phyloP scores from a whole-genome alignment of 345 rosid species.

The Acer campestre region DNA sequence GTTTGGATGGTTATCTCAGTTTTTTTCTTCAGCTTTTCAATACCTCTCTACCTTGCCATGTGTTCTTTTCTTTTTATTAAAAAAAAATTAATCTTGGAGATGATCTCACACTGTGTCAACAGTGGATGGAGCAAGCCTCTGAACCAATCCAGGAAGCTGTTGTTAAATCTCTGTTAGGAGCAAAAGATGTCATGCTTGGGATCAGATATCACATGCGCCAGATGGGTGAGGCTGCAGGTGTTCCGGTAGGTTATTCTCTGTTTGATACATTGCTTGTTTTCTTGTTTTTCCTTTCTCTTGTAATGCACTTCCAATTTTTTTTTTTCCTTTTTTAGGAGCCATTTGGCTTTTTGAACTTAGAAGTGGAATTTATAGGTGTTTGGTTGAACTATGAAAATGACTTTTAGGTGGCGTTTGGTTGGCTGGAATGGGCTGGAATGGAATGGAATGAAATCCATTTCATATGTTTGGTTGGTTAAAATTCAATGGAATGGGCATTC shows the following conservation, averaged over 20 bases:
- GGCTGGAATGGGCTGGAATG: no score
- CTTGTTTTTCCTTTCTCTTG: neutral
- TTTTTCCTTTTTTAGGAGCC: neutral
- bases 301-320: neutral
- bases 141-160: conserved; percentile 60
- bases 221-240: conserved; percentile 88
- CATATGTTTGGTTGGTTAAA: no score
- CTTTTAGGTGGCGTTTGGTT: no score
- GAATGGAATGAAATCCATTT: no score
- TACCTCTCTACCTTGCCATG: neutral
- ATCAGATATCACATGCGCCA: conserved; percentile 75
- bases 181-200: conserved; percentile 74
- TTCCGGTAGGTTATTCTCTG: conserved; percentile 57
- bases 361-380: neutral
- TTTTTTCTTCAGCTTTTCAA: neutral
- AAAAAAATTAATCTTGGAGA: conserved; percentile 8
- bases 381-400: neutral
- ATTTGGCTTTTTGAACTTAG: neutral
- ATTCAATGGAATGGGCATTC: no score
- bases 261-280: neutral
- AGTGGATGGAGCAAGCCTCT: conserved; percentile 80
- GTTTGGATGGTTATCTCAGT: neutral
- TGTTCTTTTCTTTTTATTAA: neutral
- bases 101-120: conserved; percentile 31
- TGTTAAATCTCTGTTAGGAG: conserved; percentile 60